phyloP scores from a whole-genome alignment of 1,284 basidiomycete species.

The Leccinum solheimii region DNA sequence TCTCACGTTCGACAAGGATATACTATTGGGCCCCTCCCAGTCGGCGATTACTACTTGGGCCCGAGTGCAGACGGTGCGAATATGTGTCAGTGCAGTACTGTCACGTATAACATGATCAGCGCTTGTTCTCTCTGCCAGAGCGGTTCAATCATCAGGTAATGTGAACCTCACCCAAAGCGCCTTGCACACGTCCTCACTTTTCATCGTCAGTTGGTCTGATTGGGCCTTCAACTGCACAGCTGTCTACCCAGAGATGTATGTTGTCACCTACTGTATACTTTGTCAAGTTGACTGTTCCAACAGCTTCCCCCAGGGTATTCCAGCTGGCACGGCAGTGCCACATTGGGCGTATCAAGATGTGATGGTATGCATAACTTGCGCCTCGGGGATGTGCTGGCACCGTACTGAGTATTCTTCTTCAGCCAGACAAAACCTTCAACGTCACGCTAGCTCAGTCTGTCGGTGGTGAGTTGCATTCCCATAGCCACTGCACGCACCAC shows the following conservation, averaged over 20 bases:
- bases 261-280: background rate
- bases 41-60: conserved; percentile 21
- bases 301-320: conserved; percentile 27
- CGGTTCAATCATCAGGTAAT: conserved; percentile 19
- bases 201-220: conserved; percentile 28
- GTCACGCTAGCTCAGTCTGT: conserved; percentile 17
- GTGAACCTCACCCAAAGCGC: background rate
- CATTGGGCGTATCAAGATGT: conserved; percentile 36
- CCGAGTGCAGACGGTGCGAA: conserved; percentile 20
- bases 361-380: conserved; percentile 19
- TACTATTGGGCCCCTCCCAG: conserved; percentile 11
- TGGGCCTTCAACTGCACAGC: conserved; percentile 30
- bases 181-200: background rate
- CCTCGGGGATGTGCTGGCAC: background rate
- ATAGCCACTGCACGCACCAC: background rate
- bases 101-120: conserved; percentile 35
- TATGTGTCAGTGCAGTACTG: conserved; percentile 35
- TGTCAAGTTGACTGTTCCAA: conserved; percentile 4
- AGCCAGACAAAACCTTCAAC: conserved; percentile 25
- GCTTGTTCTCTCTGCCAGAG: conserved; percentile 39
- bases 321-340: conserved; percentile 31
- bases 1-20: conserved; percentile 19
- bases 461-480: conserved; percentile 28
- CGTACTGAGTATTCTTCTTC: conserved; percentile 3
- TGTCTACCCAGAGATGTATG: conserved; percentile 22